These are phyloP conservation scores for Syzygium jambos DNA, from an alignment of 345 rosid genomes.

Conservation along the genomic window DNA sequence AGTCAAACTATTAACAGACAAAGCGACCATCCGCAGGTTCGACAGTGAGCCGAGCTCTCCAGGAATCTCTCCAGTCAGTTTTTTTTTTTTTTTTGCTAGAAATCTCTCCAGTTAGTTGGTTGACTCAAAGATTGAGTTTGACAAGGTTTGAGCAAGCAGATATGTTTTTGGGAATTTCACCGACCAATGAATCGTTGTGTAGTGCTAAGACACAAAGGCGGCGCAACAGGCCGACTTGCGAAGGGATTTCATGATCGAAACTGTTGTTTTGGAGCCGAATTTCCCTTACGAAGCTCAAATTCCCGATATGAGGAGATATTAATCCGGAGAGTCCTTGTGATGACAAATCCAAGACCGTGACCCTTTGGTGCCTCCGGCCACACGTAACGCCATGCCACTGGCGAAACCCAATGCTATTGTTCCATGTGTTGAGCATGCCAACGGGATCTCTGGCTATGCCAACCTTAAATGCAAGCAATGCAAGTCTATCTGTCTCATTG, in stretches of 20 bases:
- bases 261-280: neutral
- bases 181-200: neutral
- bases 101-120: neutral
- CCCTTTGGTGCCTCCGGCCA: neutral
- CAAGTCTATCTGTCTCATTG: neutral
- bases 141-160: neutral
- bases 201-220: neutral
- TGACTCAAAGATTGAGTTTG: rapidly evolving
- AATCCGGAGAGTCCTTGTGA: neutral
- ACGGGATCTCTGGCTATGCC: neutral
- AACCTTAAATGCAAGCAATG: neutral
- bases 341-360: neutral
- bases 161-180: neutral
- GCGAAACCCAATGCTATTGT: neutral
- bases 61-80: neutral
- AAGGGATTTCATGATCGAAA: neutral
- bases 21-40: rapidly evolving
- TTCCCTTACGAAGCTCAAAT: neutral
- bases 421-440: neutral
- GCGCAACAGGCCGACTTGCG: neutral
- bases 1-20: neutral
- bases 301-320: neutral
- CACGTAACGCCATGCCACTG: neutral
- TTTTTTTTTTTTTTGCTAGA: no score
- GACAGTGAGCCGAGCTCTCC: neutral